Percentiles rank a stretch among this genome's conserved stretches.
Conservation (phyloP, 441 rosid genomes). For the Viola pubescens region DNA sequence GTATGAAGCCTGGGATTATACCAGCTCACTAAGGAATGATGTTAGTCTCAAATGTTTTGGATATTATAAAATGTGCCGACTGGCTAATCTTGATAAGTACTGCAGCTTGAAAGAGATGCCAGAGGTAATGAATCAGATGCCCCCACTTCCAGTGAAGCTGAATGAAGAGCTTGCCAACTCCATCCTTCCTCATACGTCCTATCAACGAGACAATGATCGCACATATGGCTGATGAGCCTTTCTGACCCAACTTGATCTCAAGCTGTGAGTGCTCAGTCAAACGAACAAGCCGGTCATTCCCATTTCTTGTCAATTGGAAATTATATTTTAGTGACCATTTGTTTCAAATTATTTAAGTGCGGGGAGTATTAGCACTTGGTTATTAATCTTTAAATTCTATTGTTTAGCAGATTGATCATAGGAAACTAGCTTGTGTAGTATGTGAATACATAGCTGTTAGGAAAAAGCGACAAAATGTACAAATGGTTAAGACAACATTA, state of each 20-base stretch:
- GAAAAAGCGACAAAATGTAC: conserved; percentile 12
- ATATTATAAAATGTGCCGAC: neutral
- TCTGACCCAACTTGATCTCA: conserved; percentile 17
- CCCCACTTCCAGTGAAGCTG: conserved; percentile 74
- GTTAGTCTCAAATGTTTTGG: neutral
- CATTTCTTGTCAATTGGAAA: neutral
- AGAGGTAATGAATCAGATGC: conserved; percentile 88
- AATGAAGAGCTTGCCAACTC: conserved; percentile 73
- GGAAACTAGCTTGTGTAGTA: conserved; percentile 22
- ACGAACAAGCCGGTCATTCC: conserved; percentile 15
- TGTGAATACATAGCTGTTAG: conserved; percentile 23
- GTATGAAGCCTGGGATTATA: no score
- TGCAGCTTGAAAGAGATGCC: conserved; percentile 77
- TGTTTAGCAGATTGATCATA: conserved; percentile 17
- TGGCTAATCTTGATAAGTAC: conserved; percentile 6
- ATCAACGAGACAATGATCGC: conserved; percentile 39
- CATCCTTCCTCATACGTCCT: conserved; percentile 47
- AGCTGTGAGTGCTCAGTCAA: conserved; percentile 8
- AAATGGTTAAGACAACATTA: neutral
- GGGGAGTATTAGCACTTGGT: conserved; percentile 1
- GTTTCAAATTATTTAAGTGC: conserved; percentile 1
- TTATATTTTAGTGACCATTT: conserved; percentile 6
- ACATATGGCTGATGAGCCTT: conserved; percentile 18
- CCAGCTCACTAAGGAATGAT: no score
- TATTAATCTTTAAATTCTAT: conserved; percentile 3